Evolutionary conservation across 257 asterid species (phyloP).

Genomic region (Lycium ferocissimum): DNA sequence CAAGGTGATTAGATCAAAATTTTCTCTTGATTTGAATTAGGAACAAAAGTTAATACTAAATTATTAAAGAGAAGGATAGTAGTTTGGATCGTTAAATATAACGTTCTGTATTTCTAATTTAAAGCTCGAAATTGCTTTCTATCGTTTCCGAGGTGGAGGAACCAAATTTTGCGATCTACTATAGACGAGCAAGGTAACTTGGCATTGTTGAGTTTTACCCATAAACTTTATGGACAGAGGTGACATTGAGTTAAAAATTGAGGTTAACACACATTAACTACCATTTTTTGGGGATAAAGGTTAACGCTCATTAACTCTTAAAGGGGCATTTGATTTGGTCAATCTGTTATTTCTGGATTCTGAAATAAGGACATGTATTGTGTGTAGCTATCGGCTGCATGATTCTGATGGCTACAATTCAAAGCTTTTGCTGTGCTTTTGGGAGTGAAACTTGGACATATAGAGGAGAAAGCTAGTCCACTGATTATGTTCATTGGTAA

Average conservation of each 20-base stretch:
- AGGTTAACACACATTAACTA: neutral
- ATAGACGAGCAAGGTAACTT: neutral
- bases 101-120: neutral
- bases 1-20: neutral
- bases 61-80: neutral
- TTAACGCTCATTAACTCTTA: neutral
- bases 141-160: neutral
- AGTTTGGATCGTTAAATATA: neutral
- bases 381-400: neutral
- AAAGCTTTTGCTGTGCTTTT: neutral
- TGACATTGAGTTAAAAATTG: neutral
- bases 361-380: neutral
- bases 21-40: neutral
- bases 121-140: neutral
- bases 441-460: neutral
- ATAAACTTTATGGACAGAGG: neutral
- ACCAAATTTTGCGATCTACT: neutral
- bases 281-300: neutral
- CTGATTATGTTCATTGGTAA: neutral
- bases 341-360: constrained; percentile 5
- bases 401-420: neutral
- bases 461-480: neutral
- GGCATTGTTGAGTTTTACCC: neutral
- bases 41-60: neutral
- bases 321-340: neutral